These are phyloP conservation scores for Dillenia turbinata DNA, from an alignment of 164 flowering plant species.

Conservation along the genomic window DNA sequence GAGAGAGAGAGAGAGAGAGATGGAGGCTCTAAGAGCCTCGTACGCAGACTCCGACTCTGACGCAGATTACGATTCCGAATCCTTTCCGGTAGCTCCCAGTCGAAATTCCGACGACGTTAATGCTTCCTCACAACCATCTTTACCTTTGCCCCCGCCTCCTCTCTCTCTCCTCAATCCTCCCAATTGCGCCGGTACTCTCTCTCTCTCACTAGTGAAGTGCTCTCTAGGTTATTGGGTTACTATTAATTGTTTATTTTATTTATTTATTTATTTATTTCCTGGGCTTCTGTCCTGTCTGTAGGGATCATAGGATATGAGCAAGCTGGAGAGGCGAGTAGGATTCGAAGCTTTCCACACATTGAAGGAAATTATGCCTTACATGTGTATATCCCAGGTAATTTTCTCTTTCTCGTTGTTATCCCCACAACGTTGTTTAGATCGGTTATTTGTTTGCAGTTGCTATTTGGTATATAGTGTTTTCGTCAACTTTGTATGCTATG, in stretches of 20 bases:
- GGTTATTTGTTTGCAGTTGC: constrained; percentile 19
- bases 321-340: constrained; percentile 41
- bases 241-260: not conserved
- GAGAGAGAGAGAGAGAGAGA: constrained; percentile 11
- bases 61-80: constrained; percentile 33
- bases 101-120: not conserved
- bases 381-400: constrained; percentile 80
- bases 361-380: constrained; percentile 90
- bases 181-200: constrained; percentile 33
- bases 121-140: not conserved
- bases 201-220: not conserved
- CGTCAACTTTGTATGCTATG: too few relatives aligned
- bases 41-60: constrained; percentile 52
- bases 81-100: constrained; percentile 3
- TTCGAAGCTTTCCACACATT: constrained; percentile 79
- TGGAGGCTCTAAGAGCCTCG: constrained; percentile 66
- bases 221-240: not conserved
- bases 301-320: constrained; percentile 24
- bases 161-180: constrained; percentile 49
- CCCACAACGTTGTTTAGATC: not conserved
- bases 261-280: not conserved
- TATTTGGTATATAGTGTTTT: too few relatives aligned
- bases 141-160: constrained; percentile 59
- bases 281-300: not conserved
- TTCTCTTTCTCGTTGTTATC: not conserved